Base-by-base conservation (phyloP, 352 stramenopile species). In the Phytophthora sojae region DNA sequence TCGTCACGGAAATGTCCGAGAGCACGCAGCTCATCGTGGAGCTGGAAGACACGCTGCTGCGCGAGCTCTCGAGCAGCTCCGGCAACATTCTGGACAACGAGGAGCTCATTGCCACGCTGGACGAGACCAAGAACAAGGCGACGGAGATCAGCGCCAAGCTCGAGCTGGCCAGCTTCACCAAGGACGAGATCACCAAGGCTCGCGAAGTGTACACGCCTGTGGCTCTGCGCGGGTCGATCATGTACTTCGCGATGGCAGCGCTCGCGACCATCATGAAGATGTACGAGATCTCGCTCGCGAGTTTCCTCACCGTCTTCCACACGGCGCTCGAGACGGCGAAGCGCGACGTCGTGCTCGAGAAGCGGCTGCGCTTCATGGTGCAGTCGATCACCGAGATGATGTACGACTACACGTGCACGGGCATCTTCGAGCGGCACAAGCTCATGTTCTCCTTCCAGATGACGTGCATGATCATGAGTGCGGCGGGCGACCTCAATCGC, bases 351-450 rank as follows among this genome's bases (percentile, higher is more conserved):
- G 92, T 97, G 14, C 79, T 99, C 1, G 82, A 97, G 45, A 94
- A 95, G 52, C 86, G 93, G 0, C 79, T 98, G n/a, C 71, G 74
- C 15, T 95, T 93, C 53, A 96, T 98, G 88, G 95, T 94, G 23
- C 81, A 95, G 49, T 94, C 88, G 12, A 96, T 98, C 60, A 98
- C 94, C 0, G 83, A 94, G 44, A 92, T 97, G 80, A 95, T 98
- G 75, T 99, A 99, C 77, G 94, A 99, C 75, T 99, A 98, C 82
- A 98, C 94, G 9, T 99, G 96, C 67, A 98, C 93, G 6, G 96
- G 96, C 25, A 99, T 99, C 67, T 99, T 99, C 53, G 96, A 99
- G 84, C 88, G 93, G n/a, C 96, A 99, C 80, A 99, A 99, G 77
- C 87, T 99, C 64, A 98, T 98, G 93, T 98, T 99, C 71, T 96